Base-by-base conservation (phyloP, 225 moss, liverwort and hornwort species). In the Bryoerythrophyllum caledonicum region DNA sequence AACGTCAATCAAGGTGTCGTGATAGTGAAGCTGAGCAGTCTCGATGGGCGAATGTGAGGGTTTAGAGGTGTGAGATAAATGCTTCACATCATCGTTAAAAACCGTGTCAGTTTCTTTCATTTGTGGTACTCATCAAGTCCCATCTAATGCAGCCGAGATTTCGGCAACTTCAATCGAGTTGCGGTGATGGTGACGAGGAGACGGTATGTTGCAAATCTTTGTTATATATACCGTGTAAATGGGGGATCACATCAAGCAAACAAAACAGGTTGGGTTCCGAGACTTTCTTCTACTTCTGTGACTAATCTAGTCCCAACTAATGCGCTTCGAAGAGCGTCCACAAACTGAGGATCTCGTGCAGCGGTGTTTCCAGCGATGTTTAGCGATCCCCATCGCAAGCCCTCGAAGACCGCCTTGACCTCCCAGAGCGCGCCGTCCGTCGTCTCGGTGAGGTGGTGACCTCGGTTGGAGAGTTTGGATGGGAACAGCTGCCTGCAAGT, bases 331-430 rank as follows among this genome's bases (percentile, higher is more conserved):
- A 97, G 64, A 70, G 83, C 63, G 55, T 81, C 51, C 34, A 81
- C 78, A 63, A 90, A 92, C 26, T 62, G 48, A 21, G 54, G 17
- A 78, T 78, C 68, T 15, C 44, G 30, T 49, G 34, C 61, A 21
- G 49, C 90, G 23, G 84, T 64, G 65, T 97, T 97, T 60, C 96
- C 96, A 27, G 76, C 21, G 20, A 91, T 77, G n/a, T 78, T 83
- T 55, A 97, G 28, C 43, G 53, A 72, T 60, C 15, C 68, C 87
- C 94, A 73, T 15, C 3, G 0, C 23, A 61, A 74, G 30, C 83
- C 83, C 58, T 76, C 80, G 41, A 97, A 90, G 58, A 92, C 82
- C 11, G 78, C 86, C 53, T 61, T 34, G 48, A 73, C 28, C 61
- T 73, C 73, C 73, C 73, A 73, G 7, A 46, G 49, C 25, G 71